These are phyloP conservation scores for Pulveroboletus sp. DNA, from an alignment of 768 basidiomycete genomes.

Conservation along the genomic window DNA sequence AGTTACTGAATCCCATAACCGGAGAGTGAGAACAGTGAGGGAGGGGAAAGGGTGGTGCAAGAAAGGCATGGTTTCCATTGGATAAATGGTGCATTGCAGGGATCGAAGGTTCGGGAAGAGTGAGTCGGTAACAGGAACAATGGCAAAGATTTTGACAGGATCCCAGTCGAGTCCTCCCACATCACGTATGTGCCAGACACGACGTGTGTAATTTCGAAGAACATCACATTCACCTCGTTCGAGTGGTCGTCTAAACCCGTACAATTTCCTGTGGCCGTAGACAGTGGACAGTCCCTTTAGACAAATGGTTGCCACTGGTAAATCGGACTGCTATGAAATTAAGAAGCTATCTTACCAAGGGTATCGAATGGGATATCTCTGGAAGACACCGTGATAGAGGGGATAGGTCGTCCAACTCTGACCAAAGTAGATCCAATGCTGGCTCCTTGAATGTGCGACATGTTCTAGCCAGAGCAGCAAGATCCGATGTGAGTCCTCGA, in stretches of 20 bases:
- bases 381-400: not conserved
- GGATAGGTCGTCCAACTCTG: not conserved
- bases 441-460: not conserved
- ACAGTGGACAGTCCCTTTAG: not conserved
- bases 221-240: slow-evolving; percentile 2
- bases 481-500: not conserved
- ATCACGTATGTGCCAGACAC: not conserved
- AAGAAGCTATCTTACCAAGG: not conserved
- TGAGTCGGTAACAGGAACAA: not conserved
- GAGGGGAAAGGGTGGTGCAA: too few species aligned
- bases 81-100: not conserved
- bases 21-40: too few species aligned
- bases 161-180: not conserved
- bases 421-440: slow-evolving; percentile 1
- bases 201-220: slow-evolving; percentile 3
- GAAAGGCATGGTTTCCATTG: too few species aligned
- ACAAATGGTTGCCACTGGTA: not conserved
- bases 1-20: too few species aligned
- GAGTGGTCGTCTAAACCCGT: not conserved
- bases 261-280: not conserved
- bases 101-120: slow-evolving; percentile 6
- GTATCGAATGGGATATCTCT: not conserved
- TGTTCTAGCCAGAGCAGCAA: not conserved
- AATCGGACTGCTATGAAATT: not conserved
- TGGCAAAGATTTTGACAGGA: not conserved